phyloP scores from a whole-genome alignment of 768 basidiomycete species.

The Kwoniella newhampshirensis region DNA sequence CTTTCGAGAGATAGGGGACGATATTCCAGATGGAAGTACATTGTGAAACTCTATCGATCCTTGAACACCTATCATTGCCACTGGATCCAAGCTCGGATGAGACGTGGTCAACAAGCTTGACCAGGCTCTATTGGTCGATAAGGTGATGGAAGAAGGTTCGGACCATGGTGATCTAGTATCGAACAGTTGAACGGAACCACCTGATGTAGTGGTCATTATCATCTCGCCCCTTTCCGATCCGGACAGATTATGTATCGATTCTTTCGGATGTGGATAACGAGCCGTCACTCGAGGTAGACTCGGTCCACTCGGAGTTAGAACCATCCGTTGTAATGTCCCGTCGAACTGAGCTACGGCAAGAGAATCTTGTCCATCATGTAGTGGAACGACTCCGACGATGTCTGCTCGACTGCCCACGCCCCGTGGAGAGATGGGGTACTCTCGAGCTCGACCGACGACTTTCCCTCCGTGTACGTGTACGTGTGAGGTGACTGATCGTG shows the following conservation, averaged over 20 bases:
- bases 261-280: slow-evolving; percentile 22
- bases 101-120: slow-evolving; percentile 23
- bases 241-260: slow-evolving; percentile 15
- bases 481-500: not conserved
- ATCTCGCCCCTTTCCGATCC: slow-evolving; percentile 2
- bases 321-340: slow-evolving; percentile 33
- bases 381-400: slow-evolving; percentile 30
- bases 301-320: not conserved
- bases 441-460: slow-evolving; percentile 19
- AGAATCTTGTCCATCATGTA: not conserved
- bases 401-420: slow-evolving; percentile 31
- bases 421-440: slow-evolving; percentile 24
- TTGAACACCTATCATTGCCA: slow-evolving; percentile 30
- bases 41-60: slow-evolving; percentile 25
- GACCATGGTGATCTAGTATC: slow-evolving; percentile 30
- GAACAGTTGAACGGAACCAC: slow-evolving; percentile 24
- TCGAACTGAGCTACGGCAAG: slow-evolving; percentile 40
- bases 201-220: slow-evolving; percentile 32
- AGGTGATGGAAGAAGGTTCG: slow-evolving; percentile 14
- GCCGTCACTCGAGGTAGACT: slow-evolving; percentile 23
- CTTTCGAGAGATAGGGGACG: slow-evolving; percentile 1
- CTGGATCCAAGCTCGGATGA: slow-evolving; percentile 4
- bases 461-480: slow-evolving; percentile 3
- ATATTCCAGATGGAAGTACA: slow-evolving; percentile 15
- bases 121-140: slow-evolving; percentile 30